Evolutionary conservation across 139 green algal species (phyloP).

Genomic region (Tetraselmis striata): DNA sequence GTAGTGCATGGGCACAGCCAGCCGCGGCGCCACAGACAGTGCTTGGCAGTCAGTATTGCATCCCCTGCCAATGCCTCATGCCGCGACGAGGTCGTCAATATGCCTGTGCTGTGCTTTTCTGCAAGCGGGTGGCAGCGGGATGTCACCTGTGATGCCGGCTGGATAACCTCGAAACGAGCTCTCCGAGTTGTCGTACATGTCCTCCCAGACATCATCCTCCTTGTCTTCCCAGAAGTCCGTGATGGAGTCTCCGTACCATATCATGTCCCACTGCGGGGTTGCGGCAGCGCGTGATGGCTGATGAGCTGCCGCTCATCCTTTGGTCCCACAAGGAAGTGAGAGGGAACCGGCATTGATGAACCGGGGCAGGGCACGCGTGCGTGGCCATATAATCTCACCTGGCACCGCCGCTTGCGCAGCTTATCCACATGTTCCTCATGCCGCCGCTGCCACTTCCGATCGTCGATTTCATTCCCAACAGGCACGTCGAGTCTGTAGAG

Average conservation of each 20-base stretch:
- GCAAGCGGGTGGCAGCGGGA: too few species aligned
- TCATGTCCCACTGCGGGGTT: not conserved
- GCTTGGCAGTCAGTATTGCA: too few species aligned
- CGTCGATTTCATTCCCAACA: not conserved
- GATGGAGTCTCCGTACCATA: not conserved
- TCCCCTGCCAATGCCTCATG: too few species aligned
- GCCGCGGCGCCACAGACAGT: too few species aligned
- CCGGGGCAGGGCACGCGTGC: not conserved
- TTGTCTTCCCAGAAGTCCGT: not conserved
- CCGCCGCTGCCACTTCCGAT: not conserved
- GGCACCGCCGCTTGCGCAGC: not conserved
- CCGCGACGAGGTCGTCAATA: too few species aligned
- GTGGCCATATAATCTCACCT: too few species aligned
- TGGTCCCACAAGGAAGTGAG: not conserved
- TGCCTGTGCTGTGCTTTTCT: too few species aligned
- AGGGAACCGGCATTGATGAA: not conserved
- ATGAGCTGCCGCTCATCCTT: not conserved
- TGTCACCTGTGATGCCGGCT: not conserved
- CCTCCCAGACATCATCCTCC: not conserved
- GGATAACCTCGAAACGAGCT: not conserved
- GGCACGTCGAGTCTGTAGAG: not conserved
- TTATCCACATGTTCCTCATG: not conserved
- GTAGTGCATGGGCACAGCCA: not conserved
- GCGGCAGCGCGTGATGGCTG: too few species aligned
- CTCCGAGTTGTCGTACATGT: not conserved